Evolutionary conservation across 441 rosid genomes (phyloP).

Genomic region (Syzygium malaccense): DNA sequence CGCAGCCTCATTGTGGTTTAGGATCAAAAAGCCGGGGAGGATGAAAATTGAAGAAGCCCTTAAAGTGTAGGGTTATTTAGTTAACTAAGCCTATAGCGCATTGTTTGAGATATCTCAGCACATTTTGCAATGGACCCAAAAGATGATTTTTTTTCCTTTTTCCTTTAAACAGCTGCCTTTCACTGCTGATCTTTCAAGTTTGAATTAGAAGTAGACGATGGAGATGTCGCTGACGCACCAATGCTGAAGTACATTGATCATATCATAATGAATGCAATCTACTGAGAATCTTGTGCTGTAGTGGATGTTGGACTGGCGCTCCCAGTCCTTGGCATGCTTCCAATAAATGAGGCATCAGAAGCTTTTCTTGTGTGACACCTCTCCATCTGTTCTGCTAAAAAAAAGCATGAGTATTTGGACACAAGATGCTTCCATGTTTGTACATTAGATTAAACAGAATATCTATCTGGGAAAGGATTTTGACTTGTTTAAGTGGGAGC

Average conservation of each 20-base stretch:
- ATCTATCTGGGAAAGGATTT: not conserved
- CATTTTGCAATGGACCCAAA: not conserved
- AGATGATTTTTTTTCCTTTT: not conserved
- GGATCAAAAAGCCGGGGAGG: not conserved
- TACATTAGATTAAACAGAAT: not conserved
- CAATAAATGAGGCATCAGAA: not conserved
- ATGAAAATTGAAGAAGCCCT: not conserved
- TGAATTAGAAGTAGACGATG: not conserved
- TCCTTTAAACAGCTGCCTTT: not conserved
- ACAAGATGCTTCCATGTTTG: not conserved
- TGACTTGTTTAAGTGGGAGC: not conserved
- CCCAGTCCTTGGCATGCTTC: not conserved
- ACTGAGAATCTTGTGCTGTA: not conserved
- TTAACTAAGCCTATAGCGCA: not conserved
- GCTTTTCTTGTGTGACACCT: not conserved
- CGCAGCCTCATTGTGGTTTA: not conserved
- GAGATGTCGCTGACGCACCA: not conserved
- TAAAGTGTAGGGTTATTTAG: not conserved
- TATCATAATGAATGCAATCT: not conserved
- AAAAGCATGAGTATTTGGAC: not conserved
- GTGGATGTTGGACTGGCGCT: not conserved
- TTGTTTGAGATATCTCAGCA: not conserved
- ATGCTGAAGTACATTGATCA: not conserved
- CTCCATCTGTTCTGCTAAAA: not conserved
- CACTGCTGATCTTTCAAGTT: not conserved